Evolutionary conservation across 257 asterid genomes (phyloP).

Genomic region (Solanum sparsipilum): DNA sequence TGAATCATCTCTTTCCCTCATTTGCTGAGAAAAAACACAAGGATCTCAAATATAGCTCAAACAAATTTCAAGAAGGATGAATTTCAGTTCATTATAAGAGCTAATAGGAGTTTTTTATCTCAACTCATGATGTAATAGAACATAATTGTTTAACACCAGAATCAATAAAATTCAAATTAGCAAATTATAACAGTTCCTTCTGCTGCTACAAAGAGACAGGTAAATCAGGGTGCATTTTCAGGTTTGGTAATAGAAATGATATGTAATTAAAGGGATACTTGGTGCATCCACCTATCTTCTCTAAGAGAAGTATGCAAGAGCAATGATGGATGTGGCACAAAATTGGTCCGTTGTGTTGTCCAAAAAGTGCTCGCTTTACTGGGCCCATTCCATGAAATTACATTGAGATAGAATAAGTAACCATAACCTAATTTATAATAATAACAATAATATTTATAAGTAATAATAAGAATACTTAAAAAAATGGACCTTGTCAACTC

Average conservation of each 20-base stretch:
- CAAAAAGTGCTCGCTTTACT: neutral
- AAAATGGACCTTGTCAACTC: neutral
- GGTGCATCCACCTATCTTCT: neutral
- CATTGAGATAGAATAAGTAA: neutral
- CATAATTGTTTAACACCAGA: neutral
- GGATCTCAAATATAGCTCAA: neutral
- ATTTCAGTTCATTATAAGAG: neutral
- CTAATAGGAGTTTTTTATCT: neutral
- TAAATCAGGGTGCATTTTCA: neutral
- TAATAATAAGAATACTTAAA: neutral
- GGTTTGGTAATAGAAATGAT: neutral
- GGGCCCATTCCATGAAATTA: neutral
- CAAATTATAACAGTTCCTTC: neutral
- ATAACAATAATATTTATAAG: neutral
- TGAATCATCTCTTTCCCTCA: constrained; percentile 30
- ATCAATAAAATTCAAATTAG: neutral
- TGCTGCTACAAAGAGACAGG: neutral
- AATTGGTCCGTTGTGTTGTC: neutral
- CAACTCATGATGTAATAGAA: neutral
- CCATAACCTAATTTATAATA: neutral
- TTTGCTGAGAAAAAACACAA: constrained; percentile 7
- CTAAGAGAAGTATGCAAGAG: neutral
- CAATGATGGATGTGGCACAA: neutral
- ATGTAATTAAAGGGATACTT: neutral
- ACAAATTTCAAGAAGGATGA: neutral